A percentile compares a stretch with the other conserved stretches of the same genome.
phyloP scores from a whole-genome alignment of 345 rosid species.

The Carallia pectinifolia region DNA sequence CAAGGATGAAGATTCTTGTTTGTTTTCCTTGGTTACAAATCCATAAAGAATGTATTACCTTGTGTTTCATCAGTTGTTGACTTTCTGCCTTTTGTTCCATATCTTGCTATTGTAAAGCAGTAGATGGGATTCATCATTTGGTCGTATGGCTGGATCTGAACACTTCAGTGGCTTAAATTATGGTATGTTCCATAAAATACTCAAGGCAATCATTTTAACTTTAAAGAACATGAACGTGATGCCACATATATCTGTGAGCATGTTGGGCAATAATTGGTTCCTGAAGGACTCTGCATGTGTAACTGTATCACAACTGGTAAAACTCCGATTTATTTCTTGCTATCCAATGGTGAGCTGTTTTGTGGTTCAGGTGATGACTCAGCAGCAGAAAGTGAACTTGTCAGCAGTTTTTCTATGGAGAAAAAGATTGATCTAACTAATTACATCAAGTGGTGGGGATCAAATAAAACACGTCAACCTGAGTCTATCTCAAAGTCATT shows the following conservation, averaged over 20 bases:
- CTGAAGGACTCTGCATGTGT: background rate
- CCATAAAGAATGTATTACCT: background rate
- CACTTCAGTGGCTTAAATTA: conserved; percentile 65
- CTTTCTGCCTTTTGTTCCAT: conserved; percentile 10
- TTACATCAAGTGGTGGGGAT: conserved; percentile 92
- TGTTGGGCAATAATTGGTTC: conserved; percentile 16
- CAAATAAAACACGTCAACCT: conserved; percentile 63
- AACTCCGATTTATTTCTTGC: background rate
- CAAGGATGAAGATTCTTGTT: no score
- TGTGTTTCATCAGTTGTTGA: conserved; percentile 6
- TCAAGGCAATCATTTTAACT: conserved; percentile 2
- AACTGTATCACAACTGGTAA: background rate
- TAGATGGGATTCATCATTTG: conserved; percentile 80
- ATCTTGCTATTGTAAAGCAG: conserved; percentile 35
- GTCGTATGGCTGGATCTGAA: conserved; percentile 80
- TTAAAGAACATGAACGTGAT: conserved; percentile 7
- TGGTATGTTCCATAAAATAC: conserved; percentile 39
- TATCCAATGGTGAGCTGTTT: conserved; percentile 17
- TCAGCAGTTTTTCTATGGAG: conserved; percentile 68
- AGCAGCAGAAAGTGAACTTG: conserved; percentile 65
- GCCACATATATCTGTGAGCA: no score
- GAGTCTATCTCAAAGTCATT: conserved; percentile 61
- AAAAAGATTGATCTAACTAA: conserved; percentile 84
- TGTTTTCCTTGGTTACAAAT: background rate
- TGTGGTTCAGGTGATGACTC: conserved; percentile 70